phyloP scores from a whole-genome alignment of 169 alveolate genomes.

The Eimeria brunetti region DNA sequence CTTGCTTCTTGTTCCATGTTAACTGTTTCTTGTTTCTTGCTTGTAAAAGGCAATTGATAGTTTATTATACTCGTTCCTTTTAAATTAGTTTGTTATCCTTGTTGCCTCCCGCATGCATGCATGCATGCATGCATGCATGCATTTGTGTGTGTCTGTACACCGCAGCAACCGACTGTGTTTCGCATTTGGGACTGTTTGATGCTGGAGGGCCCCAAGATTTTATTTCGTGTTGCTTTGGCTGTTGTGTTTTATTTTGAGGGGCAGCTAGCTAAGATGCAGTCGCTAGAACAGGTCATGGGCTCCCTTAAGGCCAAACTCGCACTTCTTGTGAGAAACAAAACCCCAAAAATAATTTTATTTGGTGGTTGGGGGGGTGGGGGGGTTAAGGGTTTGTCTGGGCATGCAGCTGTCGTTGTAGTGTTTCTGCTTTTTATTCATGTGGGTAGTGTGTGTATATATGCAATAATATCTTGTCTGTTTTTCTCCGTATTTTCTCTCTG shows the following conservation, averaged over 20 bases:
- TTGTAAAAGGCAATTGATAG: too few relatives aligned
- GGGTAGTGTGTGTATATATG: neutral
- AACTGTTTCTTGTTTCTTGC: neutral
- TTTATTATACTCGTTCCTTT: too few relatives aligned
- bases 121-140: neutral
- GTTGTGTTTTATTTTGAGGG: constrained; percentile 26
- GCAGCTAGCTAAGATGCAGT: constrained; percentile 43
- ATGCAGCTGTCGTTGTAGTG: neutral
- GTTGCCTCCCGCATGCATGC: neutral
- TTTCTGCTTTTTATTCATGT: neutral
- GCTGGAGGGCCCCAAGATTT: constrained; percentile 91
- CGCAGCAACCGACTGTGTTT: constrained; percentile 87
- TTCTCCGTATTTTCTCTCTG: neutral
- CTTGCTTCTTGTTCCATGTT: neutral
- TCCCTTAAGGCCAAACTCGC: constrained; percentile 48
- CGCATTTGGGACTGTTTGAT: constrained; percentile 91
- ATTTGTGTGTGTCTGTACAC: neutral
- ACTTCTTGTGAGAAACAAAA: constrained; percentile 23
- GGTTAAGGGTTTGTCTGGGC: neutral
- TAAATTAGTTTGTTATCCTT: too few relatives aligned
- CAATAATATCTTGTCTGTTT: neutral
- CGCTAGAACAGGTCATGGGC: constrained; percentile 77
- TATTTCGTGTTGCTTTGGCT: constrained; percentile 88
- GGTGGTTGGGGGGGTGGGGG: too few relatives aligned
- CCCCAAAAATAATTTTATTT: neutral